Conservation (phyloP, 2,329 filamentous ascomycete species). For the Calonectria hawksworthii region DNA sequence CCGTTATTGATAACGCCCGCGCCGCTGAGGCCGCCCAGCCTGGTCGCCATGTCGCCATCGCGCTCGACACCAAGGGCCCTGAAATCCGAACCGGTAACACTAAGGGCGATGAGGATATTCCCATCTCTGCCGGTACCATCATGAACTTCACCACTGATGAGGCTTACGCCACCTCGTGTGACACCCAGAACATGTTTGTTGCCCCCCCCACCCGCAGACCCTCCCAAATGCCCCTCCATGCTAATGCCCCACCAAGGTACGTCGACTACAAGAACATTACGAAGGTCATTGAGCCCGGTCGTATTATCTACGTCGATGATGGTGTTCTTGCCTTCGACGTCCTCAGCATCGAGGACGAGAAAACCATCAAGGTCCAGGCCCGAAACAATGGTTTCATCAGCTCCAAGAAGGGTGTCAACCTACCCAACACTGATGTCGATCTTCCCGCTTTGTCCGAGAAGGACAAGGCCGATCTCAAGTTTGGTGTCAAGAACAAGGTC, state of each 20-base stretch:
- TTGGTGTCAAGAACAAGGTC: slow-evolving; percentile 98
- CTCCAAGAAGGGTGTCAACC: slow-evolving; percentile 99
- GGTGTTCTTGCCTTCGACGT: slow-evolving; percentile 98
- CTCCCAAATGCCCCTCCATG: slow-evolving; percentile 4
- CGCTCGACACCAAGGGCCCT: slow-evolving; percentile 80
- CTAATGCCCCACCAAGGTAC: slow-evolving; percentile 71
- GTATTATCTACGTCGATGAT: slow-evolving; percentile 98
- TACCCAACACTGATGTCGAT: slow-evolving; percentile 98
- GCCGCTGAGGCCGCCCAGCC: slow-evolving; percentile 82
- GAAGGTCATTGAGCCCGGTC: slow-evolving; percentile 92
- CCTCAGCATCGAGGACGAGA: slow-evolving; percentile 85
- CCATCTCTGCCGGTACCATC: slow-evolving; percentile 85
- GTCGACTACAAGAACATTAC: slow-evolving; percentile 99
- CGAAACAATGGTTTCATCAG: slow-evolving; percentile 99
- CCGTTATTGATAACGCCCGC: slow-evolving; percentile 95
- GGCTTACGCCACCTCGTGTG: slow-evolving; percentile 85
- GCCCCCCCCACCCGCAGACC: neutral
- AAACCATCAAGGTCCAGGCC: slow-evolving; percentile 88
- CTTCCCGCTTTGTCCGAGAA: slow-evolving; percentile 98
- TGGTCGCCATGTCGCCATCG: slow-evolving; percentile 94
- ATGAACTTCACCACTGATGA: slow-evolving; percentile 98
- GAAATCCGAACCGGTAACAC: slow-evolving; percentile 75
- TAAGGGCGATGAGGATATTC: slow-evolving; percentile 90
- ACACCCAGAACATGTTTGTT: slow-evolving; percentile 94
- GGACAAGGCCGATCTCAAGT: slow-evolving; percentile 93